A percentile compares a stretch with the other conserved stretches of the same genome.
Conservation (phyloP, 2,329 filamentous ascomycete genomes). For the Endoconidiophora laricicola region DNA sequence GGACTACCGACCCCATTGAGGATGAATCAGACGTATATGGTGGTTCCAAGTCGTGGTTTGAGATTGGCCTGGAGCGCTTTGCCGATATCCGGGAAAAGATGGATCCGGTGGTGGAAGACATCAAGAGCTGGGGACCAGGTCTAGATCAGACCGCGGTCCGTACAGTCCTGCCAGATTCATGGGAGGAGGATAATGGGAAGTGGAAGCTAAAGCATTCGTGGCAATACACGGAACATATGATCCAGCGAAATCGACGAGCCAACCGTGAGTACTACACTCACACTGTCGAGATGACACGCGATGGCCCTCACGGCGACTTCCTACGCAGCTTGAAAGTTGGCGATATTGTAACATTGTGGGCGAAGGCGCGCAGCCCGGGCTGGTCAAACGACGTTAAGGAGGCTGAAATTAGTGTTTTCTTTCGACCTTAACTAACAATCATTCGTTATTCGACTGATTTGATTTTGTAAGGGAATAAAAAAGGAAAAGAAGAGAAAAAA, state of each 20-base stretch:
- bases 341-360: constrained; percentile 46
- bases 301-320: constrained; percentile 29
- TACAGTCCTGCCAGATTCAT: constrained; percentile 21
- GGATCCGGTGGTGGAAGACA: neutral
- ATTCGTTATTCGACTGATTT: neutral
- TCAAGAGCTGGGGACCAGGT: neutral
- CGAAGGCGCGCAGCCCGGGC: constrained; percentile 34
- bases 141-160: constrained; percentile 23
- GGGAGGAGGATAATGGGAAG: constrained; percentile 6
- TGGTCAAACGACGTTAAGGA: constrained; percentile 37
- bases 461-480: too few species aligned
- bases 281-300: constrained; percentile 30
- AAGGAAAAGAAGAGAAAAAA: too few species aligned
- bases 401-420: constrained; percentile 40
- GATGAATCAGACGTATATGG: neutral
- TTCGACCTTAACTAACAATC: constrained; percentile 23
- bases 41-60: constrained; percentile 44
- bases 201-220: constrained; percentile 25
- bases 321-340: constrained; percentile 39
- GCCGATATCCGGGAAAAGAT: constrained; percentile 19
- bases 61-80: constrained; percentile 41
- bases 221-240: constrained; percentile 22
- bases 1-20: constrained; percentile 21
- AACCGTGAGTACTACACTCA: constrained; percentile 23
- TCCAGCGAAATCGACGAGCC: constrained; percentile 32